These are phyloP conservation scores for Entomortierella parvispora DNA, from an alignment of 192 early-diverging fungal genomes.

Conservation along the genomic window DNA sequence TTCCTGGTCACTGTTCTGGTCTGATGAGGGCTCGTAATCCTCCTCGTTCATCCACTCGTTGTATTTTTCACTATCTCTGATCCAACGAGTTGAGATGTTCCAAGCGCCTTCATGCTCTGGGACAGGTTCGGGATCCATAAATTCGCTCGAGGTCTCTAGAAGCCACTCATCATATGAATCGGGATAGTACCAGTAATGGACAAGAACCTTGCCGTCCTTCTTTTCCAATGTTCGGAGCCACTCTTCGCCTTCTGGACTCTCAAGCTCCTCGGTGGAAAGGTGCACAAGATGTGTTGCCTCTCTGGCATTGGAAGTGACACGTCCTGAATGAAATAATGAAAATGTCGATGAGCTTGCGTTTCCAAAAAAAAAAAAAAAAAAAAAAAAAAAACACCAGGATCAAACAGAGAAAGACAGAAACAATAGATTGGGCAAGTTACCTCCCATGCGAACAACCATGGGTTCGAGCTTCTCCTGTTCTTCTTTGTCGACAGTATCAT, in stretches of 20 bases:
- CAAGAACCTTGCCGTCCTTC: slow-evolving; percentile 65
- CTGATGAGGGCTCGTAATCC: slow-evolving; percentile 77
- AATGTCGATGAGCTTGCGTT: too few species aligned
- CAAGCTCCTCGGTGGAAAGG: slow-evolving; percentile 51
- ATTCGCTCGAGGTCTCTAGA: slow-evolving; percentile 66
- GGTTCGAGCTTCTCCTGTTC: slow-evolving; percentile 44
- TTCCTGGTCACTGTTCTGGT: slow-evolving; percentile 46
- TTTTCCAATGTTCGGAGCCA: slow-evolving; percentile 72
- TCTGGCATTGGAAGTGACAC: slow-evolving; percentile 16
- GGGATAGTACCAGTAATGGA: slow-evolving; percentile 87
- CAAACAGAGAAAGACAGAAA: neutral
- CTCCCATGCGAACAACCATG: slow-evolving; percentile 47
- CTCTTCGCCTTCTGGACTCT: slow-evolving; percentile 61
- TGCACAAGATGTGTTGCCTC: slow-evolving; percentile 63
- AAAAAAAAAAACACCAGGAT: neutral
- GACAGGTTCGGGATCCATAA: slow-evolving; percentile 67
- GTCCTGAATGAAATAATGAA: too few species aligned
- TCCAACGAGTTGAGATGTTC: slow-evolving; percentile 76
- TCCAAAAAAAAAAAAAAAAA: slow-evolving; percentile 29
- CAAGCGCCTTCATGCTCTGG: slow-evolving; percentile 75
- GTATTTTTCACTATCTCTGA: slow-evolving; percentile 76
- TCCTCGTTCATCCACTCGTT: slow-evolving; percentile 91
- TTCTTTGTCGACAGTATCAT: slow-evolving; percentile 14
- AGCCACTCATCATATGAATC: slow-evolving; percentile 85
- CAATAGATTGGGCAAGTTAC: slow-evolving; percentile 26